These are phyloP conservation scores for Dryas drummondii DNA, from an alignment of 306 rosid species.

Conservation along the genomic window DNA sequence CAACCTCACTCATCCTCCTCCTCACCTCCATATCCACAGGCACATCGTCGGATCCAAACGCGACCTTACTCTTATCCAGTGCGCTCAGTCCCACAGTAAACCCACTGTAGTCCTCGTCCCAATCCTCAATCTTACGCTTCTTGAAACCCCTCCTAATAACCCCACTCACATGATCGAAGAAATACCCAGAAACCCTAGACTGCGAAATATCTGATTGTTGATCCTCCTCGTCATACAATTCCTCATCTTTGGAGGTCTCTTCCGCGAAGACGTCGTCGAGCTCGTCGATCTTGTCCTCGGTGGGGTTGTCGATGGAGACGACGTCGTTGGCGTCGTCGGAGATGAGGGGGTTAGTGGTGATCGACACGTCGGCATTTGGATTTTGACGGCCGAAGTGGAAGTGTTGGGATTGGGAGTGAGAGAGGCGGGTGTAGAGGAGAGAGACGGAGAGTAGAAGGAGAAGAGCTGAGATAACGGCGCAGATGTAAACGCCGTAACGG, in stretches of 20 bases:
- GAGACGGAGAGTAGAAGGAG: constrained; percentile 77
- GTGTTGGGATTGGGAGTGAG: constrained; percentile 42
- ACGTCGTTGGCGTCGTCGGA: constrained; percentile 39
- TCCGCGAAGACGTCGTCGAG: constrained; percentile 59
- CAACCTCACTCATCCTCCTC: constrained; percentile 33
- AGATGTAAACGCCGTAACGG: constrained; percentile 60
- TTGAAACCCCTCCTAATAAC: constrained; percentile 57
- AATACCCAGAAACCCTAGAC: constrained; percentile 44
- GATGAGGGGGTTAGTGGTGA: constrained; percentile 40
- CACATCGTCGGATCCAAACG: constrained; percentile 77
- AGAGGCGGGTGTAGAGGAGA: constrained; percentile 76
- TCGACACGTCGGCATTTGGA: constrained; percentile 26
- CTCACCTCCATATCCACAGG: constrained; percentile 58
- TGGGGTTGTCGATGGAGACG: constrained; percentile 10
- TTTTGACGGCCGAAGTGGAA: constrained; percentile 25
- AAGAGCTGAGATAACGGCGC: constrained; percentile 62
- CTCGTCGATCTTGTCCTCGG: constrained; percentile 78
- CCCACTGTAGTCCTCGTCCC: constrained; percentile 44
- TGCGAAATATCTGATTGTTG: constrained; percentile 26
- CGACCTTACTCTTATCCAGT: constrained; percentile 51
- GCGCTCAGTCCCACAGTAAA: constrained; percentile 33
- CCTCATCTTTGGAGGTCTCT: constrained; percentile 26
- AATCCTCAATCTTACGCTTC: constrained; percentile 46
- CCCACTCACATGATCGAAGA: constrained; percentile 67
- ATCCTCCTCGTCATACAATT: constrained; percentile 58